Base-by-base conservation (phyloP, 805 yeast species). In the Yarrowia osloensis region DNA sequence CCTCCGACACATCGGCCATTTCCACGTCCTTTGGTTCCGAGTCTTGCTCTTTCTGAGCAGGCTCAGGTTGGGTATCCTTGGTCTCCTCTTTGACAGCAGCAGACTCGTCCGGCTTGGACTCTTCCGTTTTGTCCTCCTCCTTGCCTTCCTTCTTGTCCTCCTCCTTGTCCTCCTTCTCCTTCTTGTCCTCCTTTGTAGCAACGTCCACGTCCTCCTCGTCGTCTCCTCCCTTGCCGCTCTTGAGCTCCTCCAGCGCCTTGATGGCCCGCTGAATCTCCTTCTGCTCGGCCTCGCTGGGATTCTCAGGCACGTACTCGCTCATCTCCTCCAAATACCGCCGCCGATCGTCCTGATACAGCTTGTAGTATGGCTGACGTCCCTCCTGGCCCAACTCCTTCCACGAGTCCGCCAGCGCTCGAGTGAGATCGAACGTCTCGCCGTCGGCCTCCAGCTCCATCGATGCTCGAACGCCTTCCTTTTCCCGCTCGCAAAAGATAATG, bases 401-500 rank as follows among this genome's bases (percentile, higher is more conserved):
- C 4, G 88, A 87, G 70, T 90, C 97, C 1, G 96, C 86, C 80
- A 93, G 80, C 17, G 88, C 88, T 73, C 85, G 88, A 1, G 96
- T 88, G 52, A 90, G 80, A 74, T 93, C 97, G 44, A 78, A 78
- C 31, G 74, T 74, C 67, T 78, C 78, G 28, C 75, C 80, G 1
- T 42, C 65, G 33, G 81, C 80, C 4, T 86, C 83, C 3, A 85
- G 83, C 69, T 85, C 89, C 65, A 86, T 80, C 69, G 84, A 85
- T 62, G 83, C 81, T 69, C 85, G 86, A 42, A 91, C 83, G 61
- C 83, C 81, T 55, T 90, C 97, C 76, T 90, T 90, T 73, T 91
- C 96, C 78, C 84, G 79, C 68, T 93, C 98, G 77, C 97, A 93
- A 74, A 89, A 92, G 42, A 91, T 84, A 69, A 91, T 80, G 73